These are phyloP conservation scores for Kalanchoe fedtschenkoi DNA, from an alignment of 164 flowering plant genomes.

Conservation along the genomic window DNA sequence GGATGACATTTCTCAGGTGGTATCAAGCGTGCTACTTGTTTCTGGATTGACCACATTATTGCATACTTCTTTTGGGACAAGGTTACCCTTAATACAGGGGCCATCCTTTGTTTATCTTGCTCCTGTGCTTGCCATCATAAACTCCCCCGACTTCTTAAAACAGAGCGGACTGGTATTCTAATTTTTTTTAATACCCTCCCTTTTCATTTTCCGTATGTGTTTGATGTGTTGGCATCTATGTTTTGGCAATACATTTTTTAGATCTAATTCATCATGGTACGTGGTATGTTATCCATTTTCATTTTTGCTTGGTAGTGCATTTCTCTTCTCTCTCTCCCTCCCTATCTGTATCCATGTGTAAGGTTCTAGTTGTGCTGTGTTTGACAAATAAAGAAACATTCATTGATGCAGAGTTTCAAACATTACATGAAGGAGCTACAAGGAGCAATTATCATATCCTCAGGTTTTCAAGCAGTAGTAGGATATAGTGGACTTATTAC, in stretches of 20 bases:
- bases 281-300: too few species aligned
- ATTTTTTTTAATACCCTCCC: background rate
- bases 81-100: slow-evolving; percentile 92
- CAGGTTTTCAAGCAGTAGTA: slow-evolving; percentile 75
- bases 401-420: slow-evolving; percentile 68
- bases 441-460: slow-evolving; percentile 81
- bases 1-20: slow-evolving; percentile 88
- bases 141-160: slow-evolving; percentile 77
- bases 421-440: slow-evolving; percentile 92
- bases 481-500: slow-evolving; percentile 97
- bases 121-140: slow-evolving; percentile 83
- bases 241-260: background rate
- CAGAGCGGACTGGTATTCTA: slow-evolving; percentile 62
- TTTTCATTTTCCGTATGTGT: background rate
- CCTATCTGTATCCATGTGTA: background rate
- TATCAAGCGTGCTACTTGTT: slow-evolving; percentile 80
- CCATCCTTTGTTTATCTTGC: slow-evolving; percentile 93
- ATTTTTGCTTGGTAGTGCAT: too few species aligned
- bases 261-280: too few species aligned
- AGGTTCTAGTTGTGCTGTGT: background rate
- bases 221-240: background rate
- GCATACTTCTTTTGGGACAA: slow-evolving; percentile 78
- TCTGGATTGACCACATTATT: slow-evolving; percentile 86
- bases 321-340: background rate
- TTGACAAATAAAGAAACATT: background rate